Conservation (phyloP, 2,329 filamentous ascomycete genomes). For the Calonectria ilicicola region DNA sequence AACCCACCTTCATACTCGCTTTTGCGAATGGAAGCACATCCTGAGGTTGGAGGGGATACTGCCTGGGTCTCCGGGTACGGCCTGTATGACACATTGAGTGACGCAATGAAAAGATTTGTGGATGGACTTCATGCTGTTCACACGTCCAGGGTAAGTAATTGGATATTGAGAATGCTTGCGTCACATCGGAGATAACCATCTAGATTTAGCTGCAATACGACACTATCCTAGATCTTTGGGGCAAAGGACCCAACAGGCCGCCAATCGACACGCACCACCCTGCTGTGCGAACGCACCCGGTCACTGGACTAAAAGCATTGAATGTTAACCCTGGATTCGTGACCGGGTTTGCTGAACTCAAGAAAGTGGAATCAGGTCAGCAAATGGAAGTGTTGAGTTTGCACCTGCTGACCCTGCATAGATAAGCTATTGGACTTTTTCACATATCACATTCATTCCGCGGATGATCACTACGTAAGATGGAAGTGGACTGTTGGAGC, state of each 20-base stretch:
- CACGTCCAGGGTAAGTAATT: constrained; percentile 47
- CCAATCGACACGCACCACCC: constrained; percentile 62
- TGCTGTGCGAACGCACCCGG: constrained; percentile 61
- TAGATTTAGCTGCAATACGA: constrained; percentile 19
- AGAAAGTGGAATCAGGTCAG: constrained; percentile 60
- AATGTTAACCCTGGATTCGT: constrained; percentile 61
- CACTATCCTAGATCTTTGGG: constrained; percentile 23
- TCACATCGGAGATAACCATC: neutral
- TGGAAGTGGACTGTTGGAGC: constrained; percentile 63
- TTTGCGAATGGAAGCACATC: constrained; percentile 63
- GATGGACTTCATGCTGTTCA: constrained; percentile 59
- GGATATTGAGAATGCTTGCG: neutral
- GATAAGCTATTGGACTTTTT: constrained; percentile 57
- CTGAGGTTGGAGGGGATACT: constrained; percentile 59
- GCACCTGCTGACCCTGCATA: neutral
- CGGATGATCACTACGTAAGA: constrained; percentile 61
- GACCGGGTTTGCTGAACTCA: constrained; percentile 61
- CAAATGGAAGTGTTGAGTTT: neutral
- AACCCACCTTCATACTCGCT: constrained; percentile 64
- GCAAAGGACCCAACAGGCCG: constrained; percentile 43
- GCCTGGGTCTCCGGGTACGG: constrained; percentile 61
- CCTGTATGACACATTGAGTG: constrained; percentile 58
- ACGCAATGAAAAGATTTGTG: constrained; percentile 54
- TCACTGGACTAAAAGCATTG: constrained; percentile 59
- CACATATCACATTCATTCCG: constrained; percentile 58